Conservation (phyloP, 2,329 filamentous ascomycete species). For the Ophiostoma populinum region DNA sequence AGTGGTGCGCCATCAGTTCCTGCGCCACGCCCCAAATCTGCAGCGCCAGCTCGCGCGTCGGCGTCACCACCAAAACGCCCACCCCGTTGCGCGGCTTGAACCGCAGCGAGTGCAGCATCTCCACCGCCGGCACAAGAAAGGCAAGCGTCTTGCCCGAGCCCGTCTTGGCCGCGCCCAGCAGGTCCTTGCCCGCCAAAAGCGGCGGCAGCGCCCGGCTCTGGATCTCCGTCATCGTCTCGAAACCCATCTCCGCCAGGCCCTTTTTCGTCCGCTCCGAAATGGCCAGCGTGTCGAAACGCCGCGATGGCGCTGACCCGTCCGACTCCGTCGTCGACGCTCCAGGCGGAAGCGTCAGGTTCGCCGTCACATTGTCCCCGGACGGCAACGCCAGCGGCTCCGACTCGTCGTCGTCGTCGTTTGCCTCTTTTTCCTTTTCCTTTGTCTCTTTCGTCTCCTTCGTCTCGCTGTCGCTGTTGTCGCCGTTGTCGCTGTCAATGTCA, state of each 20-base stretch:
- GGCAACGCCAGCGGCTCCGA: conserved; percentile 1
- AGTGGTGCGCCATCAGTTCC: conserved; percentile 84
- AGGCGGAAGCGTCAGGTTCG: conserved; percentile 1
- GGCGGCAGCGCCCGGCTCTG: conserved; percentile 78
- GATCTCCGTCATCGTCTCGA: conserved; percentile 90
- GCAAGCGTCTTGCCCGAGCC: conserved; percentile 89
- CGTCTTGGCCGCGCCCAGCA: conserved; percentile 81
- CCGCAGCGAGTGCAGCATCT: conserved; percentile 75
- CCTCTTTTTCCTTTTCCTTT: conserved; percentile 3
- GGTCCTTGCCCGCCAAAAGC: conserved; percentile 69
- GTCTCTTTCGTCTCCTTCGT: conserved; percentile 1
- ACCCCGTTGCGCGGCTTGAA: conserved; percentile 94
- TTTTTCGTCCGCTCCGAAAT: conserved; percentile 78
- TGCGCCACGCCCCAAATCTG: conserved; percentile 93
- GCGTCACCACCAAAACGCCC: conserved; percentile 81
- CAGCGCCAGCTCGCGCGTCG: conserved; percentile 81
- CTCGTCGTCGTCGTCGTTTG: not conserved
- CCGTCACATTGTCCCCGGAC: not conserved
- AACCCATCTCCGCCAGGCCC: conserved; percentile 81
- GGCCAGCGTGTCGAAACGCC: conserved; percentile 56
- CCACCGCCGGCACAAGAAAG: conserved; percentile 84
- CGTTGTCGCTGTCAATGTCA: too few species aligned
- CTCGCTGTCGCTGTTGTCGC: too few species aligned
- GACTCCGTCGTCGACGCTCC: not conserved
- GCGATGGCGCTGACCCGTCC: not conserved